These are phyloP conservation scores for Mollisia scopiformis DNA, from an alignment of 2,329 filamentous ascomycete genomes.

Conservation along the genomic window DNA sequence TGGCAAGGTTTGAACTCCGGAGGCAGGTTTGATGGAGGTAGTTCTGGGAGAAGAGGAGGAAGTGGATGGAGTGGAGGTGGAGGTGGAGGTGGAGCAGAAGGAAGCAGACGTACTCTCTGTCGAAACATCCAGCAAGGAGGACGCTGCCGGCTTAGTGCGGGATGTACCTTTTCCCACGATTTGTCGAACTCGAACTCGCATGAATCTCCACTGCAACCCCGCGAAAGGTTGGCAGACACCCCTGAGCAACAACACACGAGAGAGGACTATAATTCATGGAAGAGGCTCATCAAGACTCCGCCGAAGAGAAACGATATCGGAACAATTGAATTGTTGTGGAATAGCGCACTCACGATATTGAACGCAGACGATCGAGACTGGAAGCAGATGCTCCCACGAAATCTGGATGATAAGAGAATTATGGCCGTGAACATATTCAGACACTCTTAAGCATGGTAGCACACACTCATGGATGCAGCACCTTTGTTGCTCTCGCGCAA, in stretches of 20 bases:
- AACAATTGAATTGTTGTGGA: constrained; percentile 19
- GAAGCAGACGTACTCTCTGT: not conserved
- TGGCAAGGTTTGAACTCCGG: constrained; percentile 16
- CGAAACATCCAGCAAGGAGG: constrained; percentile 9
- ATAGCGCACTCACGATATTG: constrained; percentile 18
- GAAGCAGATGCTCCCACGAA: constrained; percentile 21
- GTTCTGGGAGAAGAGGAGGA: constrained; percentile 9
- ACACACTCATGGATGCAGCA: constrained; percentile 11
- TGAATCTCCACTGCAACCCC: not conserved
- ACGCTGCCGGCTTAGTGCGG: constrained; percentile 8
- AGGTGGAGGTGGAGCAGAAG: not conserved
- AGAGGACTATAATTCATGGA: constrained; percentile 21
- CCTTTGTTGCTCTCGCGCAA: constrained; percentile 25
- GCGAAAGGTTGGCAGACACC: constrained; percentile 16
- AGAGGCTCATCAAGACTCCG: constrained; percentile 15
- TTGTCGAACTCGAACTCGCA: constrained; percentile 7
- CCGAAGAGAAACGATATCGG: constrained; percentile 15
- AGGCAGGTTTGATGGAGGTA: constrained; percentile 5
- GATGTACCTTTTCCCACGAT: constrained; percentile 17
- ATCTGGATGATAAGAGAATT: constrained; percentile 18
- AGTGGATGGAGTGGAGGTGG: constrained; percentile 1
- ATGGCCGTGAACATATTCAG: constrained; percentile 24
- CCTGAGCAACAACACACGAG: constrained; percentile 12
- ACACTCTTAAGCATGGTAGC: constrained; percentile 22
- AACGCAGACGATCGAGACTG: constrained; percentile 15